phyloP scores from a whole-genome alignment of 2,329 filamentous ascomycete species.

The Bipolaris bicolor region DNA sequence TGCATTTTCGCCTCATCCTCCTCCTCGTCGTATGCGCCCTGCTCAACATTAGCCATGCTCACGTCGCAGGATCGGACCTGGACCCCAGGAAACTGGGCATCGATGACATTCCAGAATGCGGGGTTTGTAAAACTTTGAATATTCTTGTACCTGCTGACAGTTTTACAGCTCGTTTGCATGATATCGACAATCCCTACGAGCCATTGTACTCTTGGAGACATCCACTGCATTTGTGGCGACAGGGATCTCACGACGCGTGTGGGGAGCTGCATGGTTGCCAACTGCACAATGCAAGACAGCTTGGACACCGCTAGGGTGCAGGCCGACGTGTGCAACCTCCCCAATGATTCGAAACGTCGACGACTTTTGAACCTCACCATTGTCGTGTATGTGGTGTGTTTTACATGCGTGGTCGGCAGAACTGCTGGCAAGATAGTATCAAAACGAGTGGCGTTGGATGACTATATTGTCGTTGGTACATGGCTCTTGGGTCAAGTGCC shows the following conservation, averaged over 20 bases:
- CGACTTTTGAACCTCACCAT: conserved; percentile 16
- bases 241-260: conserved; percentile 8
- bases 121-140: conserved; percentile 14
- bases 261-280: conserved; percentile 26
- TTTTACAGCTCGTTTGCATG: conserved; percentile 25
- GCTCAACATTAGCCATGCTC: conserved; percentile 1
- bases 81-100: conserved; percentile 15
- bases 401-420: conserved; percentile 21
- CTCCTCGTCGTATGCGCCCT: conserved; percentile 6
- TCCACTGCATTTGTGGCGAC: conserved; percentile 24
- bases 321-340: conserved; percentile 26
- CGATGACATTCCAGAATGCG: conserved; percentile 28
- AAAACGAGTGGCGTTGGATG: conserved; percentile 25
- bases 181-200: conserved; percentile 17
- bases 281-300: conserved; percentile 32
- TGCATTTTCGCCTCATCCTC: conserved; percentile 2
- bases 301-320: conserved; percentile 30
- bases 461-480: conserved; percentile 27
- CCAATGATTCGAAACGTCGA: conserved; percentile 18
- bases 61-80: neutral
- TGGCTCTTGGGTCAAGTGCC: conserved; percentile 27
- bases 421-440: conserved; percentile 23
- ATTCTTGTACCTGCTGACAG: neutral
- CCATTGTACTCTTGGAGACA: conserved; percentile 24
- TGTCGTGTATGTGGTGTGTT: conserved; percentile 21